Percentiles rank a stretch among this genome's conserved stretches.
Conservation (phyloP, 345 rosid species). For the Populus deltoides region DNA sequence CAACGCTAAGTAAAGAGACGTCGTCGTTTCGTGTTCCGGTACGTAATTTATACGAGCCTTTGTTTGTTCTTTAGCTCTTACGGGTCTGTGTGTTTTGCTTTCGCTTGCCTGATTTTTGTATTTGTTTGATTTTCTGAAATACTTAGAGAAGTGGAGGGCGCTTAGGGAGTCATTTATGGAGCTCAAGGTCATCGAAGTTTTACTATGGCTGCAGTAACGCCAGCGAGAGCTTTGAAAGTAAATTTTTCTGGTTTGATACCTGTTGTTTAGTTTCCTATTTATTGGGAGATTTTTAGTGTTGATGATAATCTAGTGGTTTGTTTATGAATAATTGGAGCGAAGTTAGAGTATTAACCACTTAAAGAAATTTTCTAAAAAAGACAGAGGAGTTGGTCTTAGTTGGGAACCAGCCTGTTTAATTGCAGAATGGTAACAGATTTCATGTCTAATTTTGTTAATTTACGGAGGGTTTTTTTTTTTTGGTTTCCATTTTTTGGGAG, state of each 20-base stretch:
- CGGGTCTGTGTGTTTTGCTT: neutral
- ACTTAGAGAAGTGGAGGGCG: slow-evolving; percentile 50
- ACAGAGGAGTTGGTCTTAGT: neutral
- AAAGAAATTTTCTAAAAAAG: neutral
- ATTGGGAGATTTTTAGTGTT: neutral
- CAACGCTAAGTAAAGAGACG: slow-evolving; percentile 14
- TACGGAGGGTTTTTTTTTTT: neutral
- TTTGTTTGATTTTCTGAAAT: neutral
- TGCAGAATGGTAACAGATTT: neutral
- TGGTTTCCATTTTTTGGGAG: too few species aligned
- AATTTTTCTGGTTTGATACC: neutral
- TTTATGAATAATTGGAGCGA: neutral
- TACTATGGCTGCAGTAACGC: slow-evolving; percentile 81
- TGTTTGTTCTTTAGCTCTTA: neutral
- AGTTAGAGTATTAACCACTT: neutral
- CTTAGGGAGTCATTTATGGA: slow-evolving; percentile 60
- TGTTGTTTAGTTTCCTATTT: neutral
- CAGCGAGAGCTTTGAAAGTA: slow-evolving; percentile 51
- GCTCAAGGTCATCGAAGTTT: slow-evolving; percentile 51
- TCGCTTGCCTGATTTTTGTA: neutral
- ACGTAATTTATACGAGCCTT: neutral
- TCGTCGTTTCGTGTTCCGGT: slow-evolving; percentile 58
- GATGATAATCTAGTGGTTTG: neutral
- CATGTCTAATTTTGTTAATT: neutral
- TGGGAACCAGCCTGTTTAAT: neutral